Evolutionary conservation across 1,139 yeast species (phyloP).

Genomic region (Saccharomyces hybrid): DNA sequence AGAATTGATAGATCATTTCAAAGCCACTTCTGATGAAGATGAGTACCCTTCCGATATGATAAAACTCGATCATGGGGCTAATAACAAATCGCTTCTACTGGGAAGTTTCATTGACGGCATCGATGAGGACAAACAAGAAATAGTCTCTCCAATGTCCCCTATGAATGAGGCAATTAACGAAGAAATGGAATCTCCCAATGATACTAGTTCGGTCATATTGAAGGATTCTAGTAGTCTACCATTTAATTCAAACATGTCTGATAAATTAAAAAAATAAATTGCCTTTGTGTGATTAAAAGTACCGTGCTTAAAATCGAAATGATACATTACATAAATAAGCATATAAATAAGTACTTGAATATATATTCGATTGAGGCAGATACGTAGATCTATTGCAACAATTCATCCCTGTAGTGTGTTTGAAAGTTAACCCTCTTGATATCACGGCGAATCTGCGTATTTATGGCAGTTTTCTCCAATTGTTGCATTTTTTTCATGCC

Average conservation of each 20-base stretch:
- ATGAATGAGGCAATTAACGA: constrained; percentile 4
- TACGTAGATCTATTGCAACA: constrained; percentile 32
- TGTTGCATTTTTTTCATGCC: constrained; percentile 40
- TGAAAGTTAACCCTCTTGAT: constrained; percentile 50
- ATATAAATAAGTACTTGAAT: background rate
- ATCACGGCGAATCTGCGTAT: constrained; percentile 44
- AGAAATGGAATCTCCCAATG: constrained; percentile 12
- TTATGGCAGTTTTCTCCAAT: constrained; percentile 42
- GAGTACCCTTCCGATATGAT: constrained; percentile 4
- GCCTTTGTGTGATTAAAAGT: background rate
- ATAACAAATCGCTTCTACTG: background rate
- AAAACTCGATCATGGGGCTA: constrained; percentile 1
- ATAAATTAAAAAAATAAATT: constrained; percentile 7
- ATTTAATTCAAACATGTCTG: constrained; percentile 1
- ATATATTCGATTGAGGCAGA: background rate
- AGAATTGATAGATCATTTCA: constrained; percentile 27
- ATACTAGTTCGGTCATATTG: constrained; percentile 12
- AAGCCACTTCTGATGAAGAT: constrained; percentile 17
- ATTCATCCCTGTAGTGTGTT: constrained; percentile 58
- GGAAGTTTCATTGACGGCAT: background rate
- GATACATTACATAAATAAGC: background rate
- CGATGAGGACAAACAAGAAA: constrained; percentile 1
- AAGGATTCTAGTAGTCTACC: background rate
- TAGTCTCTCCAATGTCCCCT: constrained; percentile 1
- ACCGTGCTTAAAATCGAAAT: constrained; percentile 1